These are phyloP conservation scores for Silene vulgaris DNA, from an alignment of 179 eudicot genomes.

Conservation along the genomic window DNA sequence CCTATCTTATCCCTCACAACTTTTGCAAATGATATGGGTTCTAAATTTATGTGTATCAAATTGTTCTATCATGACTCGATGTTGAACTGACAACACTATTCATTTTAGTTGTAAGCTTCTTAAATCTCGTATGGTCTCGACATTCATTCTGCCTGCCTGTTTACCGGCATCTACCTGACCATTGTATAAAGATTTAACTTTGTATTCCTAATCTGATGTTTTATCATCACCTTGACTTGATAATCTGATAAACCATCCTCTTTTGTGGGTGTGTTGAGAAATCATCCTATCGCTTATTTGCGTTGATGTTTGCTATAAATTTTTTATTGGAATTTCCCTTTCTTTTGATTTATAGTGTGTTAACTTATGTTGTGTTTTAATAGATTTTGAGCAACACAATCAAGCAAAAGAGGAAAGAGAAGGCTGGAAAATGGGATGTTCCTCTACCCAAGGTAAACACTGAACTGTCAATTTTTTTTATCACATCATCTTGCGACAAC, in stretches of 20 bases:
- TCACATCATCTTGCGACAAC: background rate
- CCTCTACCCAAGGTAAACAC: slow-evolving; percentile 83
- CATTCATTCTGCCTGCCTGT: background rate
- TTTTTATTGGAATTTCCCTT: background rate
- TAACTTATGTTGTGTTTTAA: slow-evolving; percentile 11
- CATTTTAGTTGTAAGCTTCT: background rate
- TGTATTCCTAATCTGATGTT: background rate
- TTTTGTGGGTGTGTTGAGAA: background rate
- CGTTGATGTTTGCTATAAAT: background rate
- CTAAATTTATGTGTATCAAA: background rate
- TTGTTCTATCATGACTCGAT: background rate
- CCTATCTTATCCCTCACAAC: background rate
- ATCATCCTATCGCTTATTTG: background rate
- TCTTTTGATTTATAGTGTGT: background rate
- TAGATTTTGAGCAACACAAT: slow-evolving; percentile 88
- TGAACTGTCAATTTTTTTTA: background rate
- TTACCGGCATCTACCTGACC: background rate
- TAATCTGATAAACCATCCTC: background rate
- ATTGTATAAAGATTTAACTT: background rate
- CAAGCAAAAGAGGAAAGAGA: slow-evolving; percentile 94
- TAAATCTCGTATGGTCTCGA: background rate
- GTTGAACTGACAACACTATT: background rate
- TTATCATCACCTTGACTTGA: background rate
- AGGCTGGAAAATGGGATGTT: slow-evolving; percentile 97
- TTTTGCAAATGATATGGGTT: background rate